Evolutionary conservation across 1,284 basidiomycete species (phyloP), one percentile per base, ranked within the genome.

Genomic region (Tausonia pullulans): DNA sequence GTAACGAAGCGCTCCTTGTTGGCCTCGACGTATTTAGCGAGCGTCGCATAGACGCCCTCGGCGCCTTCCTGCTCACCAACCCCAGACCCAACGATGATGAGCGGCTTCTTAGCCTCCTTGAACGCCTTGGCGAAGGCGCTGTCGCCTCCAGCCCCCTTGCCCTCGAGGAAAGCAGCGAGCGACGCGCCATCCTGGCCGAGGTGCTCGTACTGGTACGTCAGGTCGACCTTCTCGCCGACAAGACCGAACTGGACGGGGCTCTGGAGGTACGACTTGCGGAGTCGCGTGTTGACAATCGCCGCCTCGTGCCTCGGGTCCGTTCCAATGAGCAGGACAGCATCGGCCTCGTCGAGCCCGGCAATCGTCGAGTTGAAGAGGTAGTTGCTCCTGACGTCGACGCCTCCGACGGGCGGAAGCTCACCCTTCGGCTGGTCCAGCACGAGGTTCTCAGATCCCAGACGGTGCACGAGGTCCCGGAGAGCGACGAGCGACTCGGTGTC

Each of bases 301-400:
- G 93, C 96, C 78, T 99, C 96, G 75, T 98, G 94, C 58, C 96
- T 84, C 11, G 95, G 95, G 79, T 98, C 98, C 63, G 93, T 97
- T 69, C 95, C 95, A 71, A 98, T 85, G 49, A 99, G 84, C 16
- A 98, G 84, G 69, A 99, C 89, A 48, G 81, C 90, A 73, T 99
- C 96, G 44, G 95, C 94, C 67, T 88, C 82, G 73, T 96, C 95
- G 55, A 95, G 82, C 56, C 90, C 89, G 52, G 90, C 85, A 69
- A 99, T 93, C 50, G 87, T 90, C n/a, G 87, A 82, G 79, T 98
- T 98, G 82, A 98, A 96, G 55, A 94, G 85, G 79, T 98, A 98
- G 80, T 96, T 98, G 51, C 90, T 89, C 68, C 96, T 89, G 68
- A 97, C 81, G 74, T 98, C 95, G 66, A 95, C 83, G 56, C 90